Evolutionary conservation across 495 filamentous ascomycete genomes (phyloP).

Genomic region (Apodospora peruviana): DNA sequence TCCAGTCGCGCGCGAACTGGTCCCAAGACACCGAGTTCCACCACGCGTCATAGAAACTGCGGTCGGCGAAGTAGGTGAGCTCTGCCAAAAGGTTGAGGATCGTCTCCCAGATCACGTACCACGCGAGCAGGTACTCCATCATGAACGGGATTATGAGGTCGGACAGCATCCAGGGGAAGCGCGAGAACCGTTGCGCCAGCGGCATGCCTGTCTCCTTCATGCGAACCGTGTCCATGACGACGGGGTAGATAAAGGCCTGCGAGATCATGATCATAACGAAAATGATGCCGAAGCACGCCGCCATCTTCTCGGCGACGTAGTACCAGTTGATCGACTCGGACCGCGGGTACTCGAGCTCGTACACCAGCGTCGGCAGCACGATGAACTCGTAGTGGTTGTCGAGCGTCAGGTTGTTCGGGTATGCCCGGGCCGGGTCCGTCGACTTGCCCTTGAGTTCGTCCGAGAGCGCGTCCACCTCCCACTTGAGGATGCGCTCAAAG

Average conservation of each 20-base stretch:
- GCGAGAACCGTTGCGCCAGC: conserved; percentile 50
- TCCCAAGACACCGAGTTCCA: conserved; percentile 60
- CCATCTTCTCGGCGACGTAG: conserved; percentile 64
- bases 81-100: conserved; percentile 72
- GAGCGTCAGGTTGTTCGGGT: conserved; percentile 63
- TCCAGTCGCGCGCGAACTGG: conserved; percentile 73
- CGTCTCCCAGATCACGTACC: conserved; percentile 79
- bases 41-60: conserved; percentile 73
- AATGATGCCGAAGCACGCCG: conserved; percentile 62
- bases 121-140: conserved; percentile 64
- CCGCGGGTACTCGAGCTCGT: conserved; percentile 72
- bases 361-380: conserved; percentile 66
- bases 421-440: conserved; percentile 34
- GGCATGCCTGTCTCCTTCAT: conserved; percentile 60
- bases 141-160: conserved; percentile 71
- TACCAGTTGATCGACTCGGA: conserved; percentile 62
- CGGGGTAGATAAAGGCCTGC: conserved; percentile 55
- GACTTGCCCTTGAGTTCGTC: conserved; percentile 58
- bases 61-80: conserved; percentile 68
- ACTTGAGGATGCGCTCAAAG: conserved; percentile 53
- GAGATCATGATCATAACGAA: conserved; percentile 57
- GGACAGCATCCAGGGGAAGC: conserved; percentile 63
- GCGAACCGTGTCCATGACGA: conserved; percentile 56
- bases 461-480: conserved; percentile 56
- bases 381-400: conserved; percentile 65